A percentile compares a stretch with the other conserved stretches of the same genome.
phyloP scores from a whole-genome alignment of 768 basidiomycete genomes.

The Rhodotorula sphaerocarpa region DNA sequence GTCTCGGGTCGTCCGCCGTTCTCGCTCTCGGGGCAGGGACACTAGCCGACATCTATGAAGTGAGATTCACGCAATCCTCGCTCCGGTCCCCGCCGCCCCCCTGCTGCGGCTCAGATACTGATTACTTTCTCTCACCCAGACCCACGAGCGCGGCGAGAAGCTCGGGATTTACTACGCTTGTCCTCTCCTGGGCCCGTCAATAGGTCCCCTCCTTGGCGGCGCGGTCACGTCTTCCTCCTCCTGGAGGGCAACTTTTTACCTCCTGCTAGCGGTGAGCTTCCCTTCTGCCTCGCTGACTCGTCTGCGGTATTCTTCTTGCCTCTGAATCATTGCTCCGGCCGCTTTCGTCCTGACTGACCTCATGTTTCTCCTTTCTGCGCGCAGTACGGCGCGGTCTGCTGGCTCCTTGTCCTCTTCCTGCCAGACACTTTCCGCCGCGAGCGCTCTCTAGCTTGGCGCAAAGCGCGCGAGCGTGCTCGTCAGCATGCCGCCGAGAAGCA shows the following conservation, averaged over 20 bases:
- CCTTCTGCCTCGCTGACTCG: too few species aligned
- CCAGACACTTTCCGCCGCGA: conserved; percentile 75
- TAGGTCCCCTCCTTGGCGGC: conserved; percentile 64
- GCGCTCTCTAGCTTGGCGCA: conserved; percentile 71
- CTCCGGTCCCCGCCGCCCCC: background rate
- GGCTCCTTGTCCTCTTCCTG: conserved; percentile 50
- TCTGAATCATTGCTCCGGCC: conserved; percentile 29
- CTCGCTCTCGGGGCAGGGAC: conserved; percentile 67
- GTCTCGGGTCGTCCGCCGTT: conserved; percentile 60
- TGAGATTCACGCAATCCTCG: background rate
- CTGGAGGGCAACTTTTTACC: conserved; percentile 81
- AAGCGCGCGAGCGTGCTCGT: conserved; percentile 49
- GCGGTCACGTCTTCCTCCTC: conserved; percentile 54
- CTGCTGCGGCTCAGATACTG: background rate
- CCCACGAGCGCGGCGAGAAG: conserved; percentile 62
- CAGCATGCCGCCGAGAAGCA: conserved; percentile 9
- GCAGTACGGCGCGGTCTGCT: conserved; percentile 27
- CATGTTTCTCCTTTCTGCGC: too few species aligned
- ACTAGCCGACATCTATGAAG: conserved; percentile 48
- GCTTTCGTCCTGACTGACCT: too few species aligned
- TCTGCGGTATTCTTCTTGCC: conserved; percentile 44
- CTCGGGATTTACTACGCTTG: conserved; percentile 67
- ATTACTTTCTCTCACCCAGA: conserved; percentile 45
- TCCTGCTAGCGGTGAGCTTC: conserved; percentile 58
- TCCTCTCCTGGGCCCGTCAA: conserved; percentile 34